Base-by-base conservation (phyloP, 257 asterid genomes). In the Salvia miltiorrhiza region DNA sequence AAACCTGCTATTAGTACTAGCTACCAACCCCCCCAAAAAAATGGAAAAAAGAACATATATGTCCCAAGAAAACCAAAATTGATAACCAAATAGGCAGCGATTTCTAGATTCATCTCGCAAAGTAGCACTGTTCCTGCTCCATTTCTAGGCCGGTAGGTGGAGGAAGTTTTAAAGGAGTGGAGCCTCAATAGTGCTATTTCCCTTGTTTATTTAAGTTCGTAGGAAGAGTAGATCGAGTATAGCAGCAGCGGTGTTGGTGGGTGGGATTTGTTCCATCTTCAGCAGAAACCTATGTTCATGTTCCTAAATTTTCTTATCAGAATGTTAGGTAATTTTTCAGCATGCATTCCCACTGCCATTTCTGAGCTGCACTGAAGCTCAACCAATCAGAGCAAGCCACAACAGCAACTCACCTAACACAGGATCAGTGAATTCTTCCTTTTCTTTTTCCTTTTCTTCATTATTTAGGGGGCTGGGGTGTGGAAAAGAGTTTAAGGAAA, bases 121-220 rank as follows among this genome's bases (percentile, higher is more conserved):
- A 71, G 79, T 71, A 76, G 86, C 84, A 76, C 87, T 80, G 79
- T 71, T 86, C 75, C 63, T 50, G 86, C 84, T 90, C 96, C 90
- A 83, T 76, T 88, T 78, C 80, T 76, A 39, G 44, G 59, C 58
- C 20, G 9, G 21, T 43, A 47, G 37, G 33, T 20, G 16, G 20
- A 13, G n/a, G 3, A 6, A 49, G 43, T 20, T 57, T n/a, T 44
- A 73, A 41, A 63, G 74, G 74, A 82, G 79, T 86, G 92, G 92
- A 85, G 87, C 84, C 67, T 77, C 80, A 81, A 86, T 84, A 81
- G 86, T 84, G 83, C 87, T 87, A 79, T 67, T 59, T n/a, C 40
- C 30, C 30, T 21, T 57, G 23, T 68, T 37, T 40, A 7, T 10
- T 63, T 58, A 7, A 37, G 21, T 58, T 16, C 45, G 50, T 56